A percentile compares a stretch with the other conserved stretches of the same genome.
phyloP scores from a whole-genome alignment of 2,329 filamentous ascomycete species.

The Ceratocystis cubensis region DNA sequence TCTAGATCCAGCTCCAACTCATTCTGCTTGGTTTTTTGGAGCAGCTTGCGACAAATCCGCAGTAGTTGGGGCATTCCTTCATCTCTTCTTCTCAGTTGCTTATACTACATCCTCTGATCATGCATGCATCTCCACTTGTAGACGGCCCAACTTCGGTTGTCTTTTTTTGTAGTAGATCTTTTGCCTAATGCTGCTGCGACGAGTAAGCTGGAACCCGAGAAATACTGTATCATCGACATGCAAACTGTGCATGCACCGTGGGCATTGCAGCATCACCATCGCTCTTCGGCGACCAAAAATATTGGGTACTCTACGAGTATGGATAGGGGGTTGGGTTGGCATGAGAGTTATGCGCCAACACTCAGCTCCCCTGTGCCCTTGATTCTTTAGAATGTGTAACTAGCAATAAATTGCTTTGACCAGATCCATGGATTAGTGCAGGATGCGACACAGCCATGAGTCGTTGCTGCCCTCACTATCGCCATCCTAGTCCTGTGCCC shows the following conservation, averaged over 20 bases:
- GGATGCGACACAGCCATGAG: background rate
- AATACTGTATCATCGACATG: background rate
- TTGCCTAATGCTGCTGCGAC: background rate
- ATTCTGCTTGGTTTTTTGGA: background rate
- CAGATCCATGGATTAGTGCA: too few relatives aligned
- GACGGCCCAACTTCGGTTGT: conserved; percentile 7
- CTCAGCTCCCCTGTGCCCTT: too few relatives aligned
- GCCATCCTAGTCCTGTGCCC: background rate
- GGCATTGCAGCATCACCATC: background rate
- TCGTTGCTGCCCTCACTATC: background rate
- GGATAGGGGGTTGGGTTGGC: background rate
- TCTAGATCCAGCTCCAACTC: background rate
- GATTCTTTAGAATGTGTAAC: too few relatives aligned
- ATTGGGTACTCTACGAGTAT: background rate
- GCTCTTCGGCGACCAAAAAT: background rate
- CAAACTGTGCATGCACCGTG: background rate
- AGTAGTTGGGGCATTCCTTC: background rate
- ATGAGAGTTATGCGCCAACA: background rate
- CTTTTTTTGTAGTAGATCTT: background rate
- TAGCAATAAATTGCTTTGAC: too few relatives aligned
- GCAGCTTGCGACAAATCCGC: background rate
- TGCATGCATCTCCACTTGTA: background rate
- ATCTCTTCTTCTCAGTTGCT: background rate
- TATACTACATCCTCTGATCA: background rate
- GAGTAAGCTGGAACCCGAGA: background rate